Evolutionary conservation across 257 asterid species (phyloP).

Genomic region (Primulina tabacum): DNA sequence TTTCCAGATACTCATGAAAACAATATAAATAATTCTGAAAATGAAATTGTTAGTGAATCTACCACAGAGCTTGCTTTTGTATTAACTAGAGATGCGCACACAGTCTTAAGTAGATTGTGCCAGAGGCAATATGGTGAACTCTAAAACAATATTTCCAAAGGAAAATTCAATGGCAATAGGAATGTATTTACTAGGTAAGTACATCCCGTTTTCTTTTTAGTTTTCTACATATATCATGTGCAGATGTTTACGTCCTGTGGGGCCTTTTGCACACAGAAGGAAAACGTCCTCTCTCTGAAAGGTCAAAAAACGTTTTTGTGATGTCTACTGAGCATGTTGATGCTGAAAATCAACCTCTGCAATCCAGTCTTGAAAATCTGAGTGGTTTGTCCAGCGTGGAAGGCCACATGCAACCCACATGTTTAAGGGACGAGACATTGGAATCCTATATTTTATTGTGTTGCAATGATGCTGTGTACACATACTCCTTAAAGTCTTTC

Average conservation of each 20-base stretch:
- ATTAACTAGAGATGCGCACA: conserved; percentile 62
- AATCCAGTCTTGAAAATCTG: conserved; percentile 25
- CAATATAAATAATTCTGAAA: conserved; percentile 39
- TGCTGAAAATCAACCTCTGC: conserved; percentile 35
- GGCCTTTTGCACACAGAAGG: conserved; percentile 45
- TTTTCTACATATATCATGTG: conserved; percentile 19
- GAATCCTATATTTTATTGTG: conserved; percentile 63
- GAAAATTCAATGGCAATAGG: conserved; percentile 60
- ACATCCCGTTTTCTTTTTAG: conserved; percentile 19
- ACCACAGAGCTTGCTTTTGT: conserved; percentile 48
- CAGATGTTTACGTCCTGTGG: conserved; percentile 27
- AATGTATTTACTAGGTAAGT: conserved; percentile 75
- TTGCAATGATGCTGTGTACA: conserved; percentile 60
- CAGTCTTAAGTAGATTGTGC: conserved; percentile 57
- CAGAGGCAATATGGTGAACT: conserved; percentile 49
- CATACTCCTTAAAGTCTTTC: conserved; percentile 50
- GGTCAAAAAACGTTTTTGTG: conserved; percentile 31
- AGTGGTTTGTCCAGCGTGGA: conserved; percentile 34
- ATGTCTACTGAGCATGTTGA: conserved; percentile 35
- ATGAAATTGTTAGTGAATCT: conserved; percentile 37
- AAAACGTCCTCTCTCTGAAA: conserved; percentile 40
- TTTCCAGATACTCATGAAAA: conserved; percentile 31
- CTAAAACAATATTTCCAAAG: conserved; percentile 47
- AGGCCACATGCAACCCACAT: conserved; percentile 27
- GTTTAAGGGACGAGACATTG: conserved; percentile 30